Conservation (phyloP, 306 rosid species). For the Cucumis hystrix region DNA sequence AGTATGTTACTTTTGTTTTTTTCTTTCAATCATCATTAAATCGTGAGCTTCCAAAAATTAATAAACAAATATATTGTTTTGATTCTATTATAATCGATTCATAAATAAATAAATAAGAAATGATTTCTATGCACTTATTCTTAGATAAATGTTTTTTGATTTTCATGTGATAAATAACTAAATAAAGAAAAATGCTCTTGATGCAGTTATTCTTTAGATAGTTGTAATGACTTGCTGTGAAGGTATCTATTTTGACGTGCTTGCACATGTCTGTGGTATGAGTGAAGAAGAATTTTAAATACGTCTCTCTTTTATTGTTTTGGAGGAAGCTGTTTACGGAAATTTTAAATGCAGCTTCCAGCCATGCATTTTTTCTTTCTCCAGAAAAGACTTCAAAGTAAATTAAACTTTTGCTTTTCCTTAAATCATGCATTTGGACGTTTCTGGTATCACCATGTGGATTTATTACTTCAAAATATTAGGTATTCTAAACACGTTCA, state of each 20-base stretch:
- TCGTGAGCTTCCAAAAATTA: background rate
- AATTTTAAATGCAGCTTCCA: background rate
- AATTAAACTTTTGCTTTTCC: background rate
- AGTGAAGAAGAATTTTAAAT: background rate
- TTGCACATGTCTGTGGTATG: background rate
- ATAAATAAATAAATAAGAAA: background rate
- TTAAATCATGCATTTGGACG: background rate
- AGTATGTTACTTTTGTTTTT: slow-evolving; percentile 35
- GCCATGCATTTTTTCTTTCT: background rate
- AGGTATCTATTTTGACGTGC: background rate
- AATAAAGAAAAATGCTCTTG: background rate
- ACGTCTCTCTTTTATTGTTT: background rate
- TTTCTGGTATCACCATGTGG: background rate
- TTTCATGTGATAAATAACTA: background rate
- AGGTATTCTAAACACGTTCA: background rate
- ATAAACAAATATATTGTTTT: background rate
- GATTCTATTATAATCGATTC: background rate
- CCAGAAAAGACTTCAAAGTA: background rate
- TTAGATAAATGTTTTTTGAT: background rate
- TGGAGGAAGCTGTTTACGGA: background rate
- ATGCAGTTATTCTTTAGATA: background rate
- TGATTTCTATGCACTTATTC: background rate
- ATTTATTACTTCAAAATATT: background rate
- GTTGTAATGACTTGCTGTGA: background rate
- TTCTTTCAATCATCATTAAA: background rate